These are phyloP conservation scores for Senna tora DNA, from an alignment of 306 rosid genomes.

Conservation along the genomic window DNA sequence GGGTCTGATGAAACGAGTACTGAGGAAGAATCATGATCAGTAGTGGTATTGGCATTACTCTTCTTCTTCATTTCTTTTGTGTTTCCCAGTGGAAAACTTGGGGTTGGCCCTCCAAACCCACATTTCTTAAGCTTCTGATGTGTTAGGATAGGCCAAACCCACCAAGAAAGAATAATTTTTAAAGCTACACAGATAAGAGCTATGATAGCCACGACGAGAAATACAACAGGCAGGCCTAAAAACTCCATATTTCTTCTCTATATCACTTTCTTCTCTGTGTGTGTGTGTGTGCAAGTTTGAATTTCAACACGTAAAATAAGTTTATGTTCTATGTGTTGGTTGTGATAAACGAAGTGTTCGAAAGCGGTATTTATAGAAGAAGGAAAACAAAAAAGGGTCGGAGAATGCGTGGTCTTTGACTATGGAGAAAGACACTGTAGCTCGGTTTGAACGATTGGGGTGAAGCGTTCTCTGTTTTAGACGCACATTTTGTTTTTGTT, in stretches of 20 bases:
- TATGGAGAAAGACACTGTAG: neutral
- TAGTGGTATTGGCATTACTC: neutral
- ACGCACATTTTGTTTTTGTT: neutral
- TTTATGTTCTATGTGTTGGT: neutral
- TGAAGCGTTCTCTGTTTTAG: neutral
- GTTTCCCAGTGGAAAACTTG: constrained; percentile 67
- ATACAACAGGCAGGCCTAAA: neutral
- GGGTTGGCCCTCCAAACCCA: constrained; percentile 66
- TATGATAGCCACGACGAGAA: neutral
- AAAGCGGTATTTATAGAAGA: constrained; percentile 1
- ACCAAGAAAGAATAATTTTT: constrained; percentile 41
- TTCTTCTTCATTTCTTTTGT: constrained; percentile 51
- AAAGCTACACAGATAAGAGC: constrained; percentile 20
- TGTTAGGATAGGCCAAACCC: constrained; percentile 52
- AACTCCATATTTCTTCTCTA: constrained; percentile 30
- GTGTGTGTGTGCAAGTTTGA: neutral
- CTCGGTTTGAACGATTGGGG: neutral
- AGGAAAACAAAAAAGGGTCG: neutral
- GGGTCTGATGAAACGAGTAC: constrained; percentile 11
- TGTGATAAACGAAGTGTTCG: neutral
- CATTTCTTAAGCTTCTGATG: constrained; percentile 50
- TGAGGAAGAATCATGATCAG: neutral
- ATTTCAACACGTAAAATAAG: neutral
- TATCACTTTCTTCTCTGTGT: neutral
- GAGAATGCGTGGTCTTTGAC: constrained; percentile 19